Conservation (phyloP, 257 asterid species). For the Solanum medicagineum region DNA sequence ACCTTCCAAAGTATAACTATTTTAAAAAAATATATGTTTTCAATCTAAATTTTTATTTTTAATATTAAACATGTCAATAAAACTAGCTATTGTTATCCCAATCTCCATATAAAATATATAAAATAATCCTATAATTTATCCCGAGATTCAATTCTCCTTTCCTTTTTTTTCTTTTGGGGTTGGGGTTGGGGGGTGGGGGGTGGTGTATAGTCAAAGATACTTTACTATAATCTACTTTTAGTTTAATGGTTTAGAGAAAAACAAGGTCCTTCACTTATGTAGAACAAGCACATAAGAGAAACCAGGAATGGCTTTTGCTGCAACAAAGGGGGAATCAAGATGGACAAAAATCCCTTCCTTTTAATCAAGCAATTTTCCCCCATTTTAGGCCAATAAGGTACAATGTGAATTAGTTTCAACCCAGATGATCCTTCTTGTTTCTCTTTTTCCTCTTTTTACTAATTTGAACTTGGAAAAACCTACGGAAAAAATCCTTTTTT, state of each 20-base stretch:
- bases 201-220: background rate
- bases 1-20: background rate
- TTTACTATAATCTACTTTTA: background rate
- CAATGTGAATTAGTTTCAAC: background rate
- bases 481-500: background rate
- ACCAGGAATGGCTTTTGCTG: background rate
- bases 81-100: background rate
- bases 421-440: background rate
- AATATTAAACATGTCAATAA: accelerated
- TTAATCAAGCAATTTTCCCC: background rate
- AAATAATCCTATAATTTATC: background rate
- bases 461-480: background rate
- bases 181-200: no score
- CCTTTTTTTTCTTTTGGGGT: no score
- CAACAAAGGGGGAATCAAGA: background rate
- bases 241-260: background rate
- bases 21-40: no score
- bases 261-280: background rate
- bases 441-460: background rate
- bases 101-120: background rate
- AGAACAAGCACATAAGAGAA: background rate
- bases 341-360: background rate
- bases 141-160: no score
- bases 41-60: background rate
- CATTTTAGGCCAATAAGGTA: background rate